Percentiles rank a stretch among this genome's conserved stretches.
These are phyloP conservation scores for Scortechinia acanthostroma DNA, from an alignment of 2,329 filamentous ascomycete genomes.

Conservation along the genomic window DNA sequence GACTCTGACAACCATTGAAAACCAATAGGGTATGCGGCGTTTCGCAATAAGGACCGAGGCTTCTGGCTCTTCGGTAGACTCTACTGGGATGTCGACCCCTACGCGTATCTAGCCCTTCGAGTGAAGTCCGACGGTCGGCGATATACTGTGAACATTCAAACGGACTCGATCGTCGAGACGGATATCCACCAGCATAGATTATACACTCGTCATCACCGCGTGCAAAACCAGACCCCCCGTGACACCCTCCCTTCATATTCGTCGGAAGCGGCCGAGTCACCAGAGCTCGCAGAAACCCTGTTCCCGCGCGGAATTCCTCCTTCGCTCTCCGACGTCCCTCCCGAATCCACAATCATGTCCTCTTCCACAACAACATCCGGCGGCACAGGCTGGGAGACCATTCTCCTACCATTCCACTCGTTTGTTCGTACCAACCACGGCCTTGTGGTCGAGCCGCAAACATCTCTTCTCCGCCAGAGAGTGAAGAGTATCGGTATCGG, in stretches of 20 bases:
- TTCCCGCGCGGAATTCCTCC: conserved; percentile 18
- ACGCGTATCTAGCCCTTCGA: conserved; percentile 54
- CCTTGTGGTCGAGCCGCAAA: background rate
- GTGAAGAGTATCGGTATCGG: conserved; percentile 2
- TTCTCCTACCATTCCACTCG: background rate
- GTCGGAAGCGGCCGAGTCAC: background rate
- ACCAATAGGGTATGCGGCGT: conserved; percentile 1
- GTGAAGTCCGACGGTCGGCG: conserved; percentile 61
- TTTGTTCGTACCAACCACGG: background rate
- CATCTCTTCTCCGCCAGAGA: background rate
- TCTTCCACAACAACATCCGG: conserved; percentile 9
- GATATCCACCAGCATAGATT: conserved; percentile 64
- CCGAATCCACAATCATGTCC: conserved; percentile 20
- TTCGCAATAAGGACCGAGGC: background rate
- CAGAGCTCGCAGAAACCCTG: conserved; percentile 11
- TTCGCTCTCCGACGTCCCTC: conserved; percentile 24
- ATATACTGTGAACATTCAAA: conserved; percentile 66
- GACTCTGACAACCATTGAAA: conserved; percentile 2
- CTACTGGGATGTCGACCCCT: conserved; percentile 31
- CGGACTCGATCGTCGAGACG: conserved; percentile 62
- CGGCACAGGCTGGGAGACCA: background rate
- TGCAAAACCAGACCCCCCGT: background rate
- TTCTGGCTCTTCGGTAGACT: background rate
- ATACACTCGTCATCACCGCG: conserved; percentile 22
- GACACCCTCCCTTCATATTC: background rate